Evolutionary conservation across 768 basidiomycete genomes (phyloP).

Genomic region (Rhodocollybia butyracea): DNA sequence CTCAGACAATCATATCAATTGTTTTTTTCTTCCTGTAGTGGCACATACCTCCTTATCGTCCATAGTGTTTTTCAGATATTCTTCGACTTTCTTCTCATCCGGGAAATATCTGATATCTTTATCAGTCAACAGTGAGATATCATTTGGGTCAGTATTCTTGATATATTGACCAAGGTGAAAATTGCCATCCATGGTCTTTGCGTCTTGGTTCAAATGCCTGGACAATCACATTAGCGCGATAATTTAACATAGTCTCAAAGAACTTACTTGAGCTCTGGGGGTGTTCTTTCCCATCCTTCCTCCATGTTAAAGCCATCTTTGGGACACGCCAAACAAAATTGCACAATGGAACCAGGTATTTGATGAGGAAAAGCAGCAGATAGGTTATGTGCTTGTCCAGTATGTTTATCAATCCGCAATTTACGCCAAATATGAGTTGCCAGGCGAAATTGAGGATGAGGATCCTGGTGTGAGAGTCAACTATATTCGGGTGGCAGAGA

Average conservation of each 20-base stretch:
- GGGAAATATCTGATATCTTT: conserved; percentile 15
- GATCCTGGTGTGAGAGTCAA: conserved; percentile 3
- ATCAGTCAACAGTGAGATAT: conserved; percentile 16
- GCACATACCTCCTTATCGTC: neutral
- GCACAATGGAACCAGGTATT: conserved; percentile 10
- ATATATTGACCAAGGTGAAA: conserved; percentile 15
- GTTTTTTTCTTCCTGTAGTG: too few relatives aligned
- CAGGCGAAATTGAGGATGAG: conserved; percentile 17
- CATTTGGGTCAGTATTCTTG: conserved; percentile 19
- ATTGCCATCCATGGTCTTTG: conserved; percentile 18
- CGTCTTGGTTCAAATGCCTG: neutral
- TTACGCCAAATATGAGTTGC: conserved; percentile 22
- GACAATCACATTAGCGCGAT: neutral
- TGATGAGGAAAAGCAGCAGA: conserved; percentile 12
- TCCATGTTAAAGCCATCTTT: conserved; percentile 25
- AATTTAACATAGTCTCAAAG: neutral
- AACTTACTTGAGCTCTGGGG: conserved; percentile 10
- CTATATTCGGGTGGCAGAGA: neutral
- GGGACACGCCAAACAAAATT: conserved; percentile 24
- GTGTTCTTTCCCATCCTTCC: conserved; percentile 1
- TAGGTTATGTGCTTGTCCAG: conserved; percentile 20
- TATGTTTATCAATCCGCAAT: conserved; percentile 13
- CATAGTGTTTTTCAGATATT: conserved; percentile 10
- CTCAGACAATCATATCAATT: too few relatives aligned
- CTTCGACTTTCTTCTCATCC: conserved; percentile 8